phyloP scores from a whole-genome alignment of 2,329 filamentous ascomycete species.

The Microthyrium microscopicum region DNA sequence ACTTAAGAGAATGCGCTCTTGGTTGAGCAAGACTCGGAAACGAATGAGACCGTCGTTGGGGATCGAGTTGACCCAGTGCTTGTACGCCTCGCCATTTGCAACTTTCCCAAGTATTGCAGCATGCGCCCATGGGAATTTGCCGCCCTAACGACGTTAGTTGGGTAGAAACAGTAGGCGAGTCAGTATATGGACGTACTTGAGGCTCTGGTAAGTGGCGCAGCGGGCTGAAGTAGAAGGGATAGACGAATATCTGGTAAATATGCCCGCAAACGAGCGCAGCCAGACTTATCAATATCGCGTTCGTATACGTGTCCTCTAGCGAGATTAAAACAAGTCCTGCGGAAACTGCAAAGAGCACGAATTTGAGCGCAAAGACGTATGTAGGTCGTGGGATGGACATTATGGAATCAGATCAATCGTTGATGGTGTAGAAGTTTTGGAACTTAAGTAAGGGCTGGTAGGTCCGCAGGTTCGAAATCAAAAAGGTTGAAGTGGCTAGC shows the following conservation, averaged over 20 bases:
- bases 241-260: constrained; percentile 28
- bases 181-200: constrained; percentile 21
- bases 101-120: constrained; percentile 24
- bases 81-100: constrained; percentile 25
- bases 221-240: constrained; percentile 41
- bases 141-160: constrained; percentile 13
- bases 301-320: too few species aligned
- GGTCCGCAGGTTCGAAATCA: too few species aligned
- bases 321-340: too few species aligned
- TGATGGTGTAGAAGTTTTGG: too few species aligned
- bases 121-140: constrained; percentile 23
- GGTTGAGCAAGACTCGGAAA: constrained; percentile 31
- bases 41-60: constrained; percentile 39
- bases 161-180: not conserved
- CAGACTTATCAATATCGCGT: too few species aligned
- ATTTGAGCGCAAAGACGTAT: too few species aligned
- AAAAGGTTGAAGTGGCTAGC: too few species aligned
- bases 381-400: too few species aligned
- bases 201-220: constrained; percentile 40
- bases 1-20: constrained; percentile 27
- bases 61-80: constrained; percentile 34
- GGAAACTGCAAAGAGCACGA: too few species aligned
- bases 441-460: too few species aligned
- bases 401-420: too few species aligned
- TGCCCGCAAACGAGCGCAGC: too few species aligned